Percentiles rank a stretch among this genome's conserved stretches.
Conservation (phyloP, 345 rosid species). For the Isatis tinctoria region DNA sequence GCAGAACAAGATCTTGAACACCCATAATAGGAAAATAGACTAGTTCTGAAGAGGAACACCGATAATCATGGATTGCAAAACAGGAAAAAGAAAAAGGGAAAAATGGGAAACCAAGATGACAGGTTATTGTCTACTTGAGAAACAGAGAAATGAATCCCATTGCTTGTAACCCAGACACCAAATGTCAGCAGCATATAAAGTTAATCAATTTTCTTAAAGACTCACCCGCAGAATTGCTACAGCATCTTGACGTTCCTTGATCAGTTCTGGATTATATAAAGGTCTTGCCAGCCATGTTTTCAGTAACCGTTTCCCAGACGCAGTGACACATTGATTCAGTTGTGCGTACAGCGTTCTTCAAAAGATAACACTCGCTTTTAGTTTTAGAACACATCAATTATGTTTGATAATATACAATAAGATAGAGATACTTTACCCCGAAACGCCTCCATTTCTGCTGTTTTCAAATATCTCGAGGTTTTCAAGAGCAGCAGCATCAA, state of each 20-base stretch:
- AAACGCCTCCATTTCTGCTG: constrained; percentile 73
- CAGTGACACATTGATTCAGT: constrained; percentile 90
- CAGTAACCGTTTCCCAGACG: constrained; percentile 87
- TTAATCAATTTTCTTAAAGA: constrained; percentile 11
- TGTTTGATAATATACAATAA: constrained; percentile 7
- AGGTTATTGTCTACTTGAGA: constrained; percentile 10
- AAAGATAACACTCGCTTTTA: constrained; percentile 21
- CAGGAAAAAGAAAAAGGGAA: neutral
- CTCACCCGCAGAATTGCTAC: constrained; percentile 73
- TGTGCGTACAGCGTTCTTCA: constrained; percentile 84
- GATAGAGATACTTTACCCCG: constrained; percentile 53
- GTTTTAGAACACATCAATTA: constrained; percentile 9
- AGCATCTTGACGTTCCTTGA: constrained; percentile 96
- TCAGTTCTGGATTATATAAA: constrained; percentile 52
- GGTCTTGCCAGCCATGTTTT: constrained; percentile 97
- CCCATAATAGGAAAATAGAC: neutral
- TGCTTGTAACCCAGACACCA: constrained; percentile 1
- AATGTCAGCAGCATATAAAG: neutral
- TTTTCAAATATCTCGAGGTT: constrained; percentile 99
- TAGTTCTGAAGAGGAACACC: neutral
- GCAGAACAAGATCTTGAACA: neutral
- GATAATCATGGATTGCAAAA: neutral
- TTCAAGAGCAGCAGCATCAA: constrained; percentile 95
- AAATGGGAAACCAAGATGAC: constrained; percentile 15
- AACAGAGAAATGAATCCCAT: constrained; percentile 1